phyloP scores from a whole-genome alignment of 2,329 filamentous ascomycete genomes.

The Lasiodiplodia theobromae region DNA sequence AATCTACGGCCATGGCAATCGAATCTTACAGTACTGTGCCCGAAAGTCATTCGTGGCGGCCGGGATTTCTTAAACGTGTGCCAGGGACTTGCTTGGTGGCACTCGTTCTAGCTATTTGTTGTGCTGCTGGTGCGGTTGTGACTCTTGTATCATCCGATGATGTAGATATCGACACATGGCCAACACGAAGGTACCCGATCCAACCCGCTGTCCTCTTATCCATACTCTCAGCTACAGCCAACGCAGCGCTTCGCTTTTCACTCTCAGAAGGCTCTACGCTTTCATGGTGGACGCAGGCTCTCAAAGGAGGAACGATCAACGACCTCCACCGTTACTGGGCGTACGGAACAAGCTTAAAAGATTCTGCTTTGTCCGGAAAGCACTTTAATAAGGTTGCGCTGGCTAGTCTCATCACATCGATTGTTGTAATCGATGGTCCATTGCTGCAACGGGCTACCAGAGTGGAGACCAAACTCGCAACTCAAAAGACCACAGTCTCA shows the following conservation, averaged over 20 bases:
- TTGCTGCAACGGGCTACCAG: conserved; percentile 5
- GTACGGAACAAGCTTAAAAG: background rate
- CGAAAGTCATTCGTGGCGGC: no score
- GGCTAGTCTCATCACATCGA: conserved; percentile 1
- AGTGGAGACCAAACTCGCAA: background rate
- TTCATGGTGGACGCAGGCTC: conserved; percentile 4
- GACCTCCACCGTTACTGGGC: conserved; percentile 5
- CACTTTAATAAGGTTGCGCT: conserved; percentile 7
- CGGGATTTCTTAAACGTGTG: no score
- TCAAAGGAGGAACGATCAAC: background rate
- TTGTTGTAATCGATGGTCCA: background rate
- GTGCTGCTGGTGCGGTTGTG: background rate
- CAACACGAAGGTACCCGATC: background rate
- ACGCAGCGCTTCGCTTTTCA: background rate
- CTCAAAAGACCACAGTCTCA: background rate
- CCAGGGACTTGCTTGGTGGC: no score
- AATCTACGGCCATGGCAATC: no score
- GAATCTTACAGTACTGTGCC: no score
- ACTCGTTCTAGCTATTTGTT: no score
- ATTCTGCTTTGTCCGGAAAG: background rate
- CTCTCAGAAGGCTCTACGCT: background rate
- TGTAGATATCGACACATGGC: conserved; percentile 11
- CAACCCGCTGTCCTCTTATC: conserved; percentile 7
- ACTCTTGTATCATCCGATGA: background rate
- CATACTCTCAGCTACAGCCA: background rate